Percentiles rank a stretch among this genome's conserved stretches.
phyloP scores from a whole-genome alignment of 129 eudicot genomes.

The Flaveria robusta region DNA sequence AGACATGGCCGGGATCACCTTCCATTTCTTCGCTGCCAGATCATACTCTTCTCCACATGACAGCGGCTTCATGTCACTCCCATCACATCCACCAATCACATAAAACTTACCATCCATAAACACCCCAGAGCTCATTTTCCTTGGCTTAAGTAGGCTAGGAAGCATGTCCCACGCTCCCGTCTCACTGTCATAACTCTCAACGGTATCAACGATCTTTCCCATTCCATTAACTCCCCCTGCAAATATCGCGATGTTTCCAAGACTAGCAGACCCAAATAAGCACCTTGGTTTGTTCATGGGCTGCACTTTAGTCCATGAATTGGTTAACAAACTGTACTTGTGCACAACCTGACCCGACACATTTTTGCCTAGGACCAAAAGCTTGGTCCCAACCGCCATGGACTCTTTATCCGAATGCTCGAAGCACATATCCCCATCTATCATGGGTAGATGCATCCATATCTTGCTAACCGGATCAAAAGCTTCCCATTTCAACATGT shows the following conservation, averaged over 20 bases:
- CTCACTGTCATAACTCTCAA: slow-evolving; percentile 56
- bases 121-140: slow-evolving; percentile 64
- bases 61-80: slow-evolving; percentile 33
- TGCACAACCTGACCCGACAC: slow-evolving; percentile 38
- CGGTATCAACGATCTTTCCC: slow-evolving; percentile 42
- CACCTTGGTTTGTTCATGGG: slow-evolving; percentile 55
- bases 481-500: slow-evolving; percentile 64
- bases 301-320: slow-evolving; percentile 53
- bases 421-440: slow-evolving; percentile 46
- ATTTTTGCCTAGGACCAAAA: slow-evolving; percentile 54
- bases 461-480: slow-evolving; percentile 57
- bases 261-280: slow-evolving; percentile 75
- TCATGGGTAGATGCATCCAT: slow-evolving; percentile 57
- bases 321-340: slow-evolving; percentile 51
- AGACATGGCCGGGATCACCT: slow-evolving; percentile 57
- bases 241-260: slow-evolving; percentile 55
- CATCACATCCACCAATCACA: slow-evolving; percentile 65
- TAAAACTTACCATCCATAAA: slow-evolving; percentile 74
- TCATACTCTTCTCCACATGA: slow-evolving; percentile 75
- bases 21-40: slow-evolving; percentile 46
- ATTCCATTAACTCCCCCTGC: slow-evolving; percentile 63
- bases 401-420: slow-evolving; percentile 60
- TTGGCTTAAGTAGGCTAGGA: slow-evolving; percentile 48
- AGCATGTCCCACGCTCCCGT: slow-evolving; percentile 50
- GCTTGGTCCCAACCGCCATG: slow-evolving; percentile 66